phyloP scores from a whole-genome alignment of 139 green algal genomes.

The Edaphochlamys debaryana region DNA sequence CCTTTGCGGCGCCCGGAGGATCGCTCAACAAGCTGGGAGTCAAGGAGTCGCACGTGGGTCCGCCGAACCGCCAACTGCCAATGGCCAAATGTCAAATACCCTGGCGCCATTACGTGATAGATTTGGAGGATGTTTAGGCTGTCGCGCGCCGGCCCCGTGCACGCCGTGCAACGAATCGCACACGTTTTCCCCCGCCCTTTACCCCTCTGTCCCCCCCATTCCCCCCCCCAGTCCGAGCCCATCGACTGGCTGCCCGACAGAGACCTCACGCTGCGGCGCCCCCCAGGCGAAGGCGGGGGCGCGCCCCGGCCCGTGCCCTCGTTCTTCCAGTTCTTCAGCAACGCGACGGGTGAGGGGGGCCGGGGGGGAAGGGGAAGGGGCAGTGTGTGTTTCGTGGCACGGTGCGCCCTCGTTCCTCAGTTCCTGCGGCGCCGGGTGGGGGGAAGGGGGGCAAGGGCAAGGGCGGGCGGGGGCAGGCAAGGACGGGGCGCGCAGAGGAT shows the following conservation, averaged over 20 bases:
- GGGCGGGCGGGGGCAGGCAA: not conserved
- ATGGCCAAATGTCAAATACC: too few species aligned
- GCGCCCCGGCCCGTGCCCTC: not conserved
- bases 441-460: not conserved
- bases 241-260: conserved; percentile 20
- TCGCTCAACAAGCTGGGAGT: conserved; percentile 22
- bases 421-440: not conserved
- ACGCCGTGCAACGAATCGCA: too few species aligned
- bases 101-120: too few species aligned
- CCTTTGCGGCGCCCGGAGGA: conserved; percentile 20
- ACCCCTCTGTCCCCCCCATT: not conserved
- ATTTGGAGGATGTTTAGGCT: too few species aligned
- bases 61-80: not conserved
- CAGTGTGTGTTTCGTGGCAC: too few species aligned
- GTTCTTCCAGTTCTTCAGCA: conserved; percentile 25
- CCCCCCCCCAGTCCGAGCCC: not conserved
- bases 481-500: too few species aligned
- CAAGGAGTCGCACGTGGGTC: not conserved
- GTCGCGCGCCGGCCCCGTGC: too few species aligned
- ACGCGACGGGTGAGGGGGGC: not conserved
- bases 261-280: not conserved
- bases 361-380: too few species aligned
- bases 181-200: too few species aligned
- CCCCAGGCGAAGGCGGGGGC: not conserved
- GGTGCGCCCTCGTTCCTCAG: not conserved